Conservation (phyloP, 352 stramenopile species). For the Pythium rishiriense region DNA sequence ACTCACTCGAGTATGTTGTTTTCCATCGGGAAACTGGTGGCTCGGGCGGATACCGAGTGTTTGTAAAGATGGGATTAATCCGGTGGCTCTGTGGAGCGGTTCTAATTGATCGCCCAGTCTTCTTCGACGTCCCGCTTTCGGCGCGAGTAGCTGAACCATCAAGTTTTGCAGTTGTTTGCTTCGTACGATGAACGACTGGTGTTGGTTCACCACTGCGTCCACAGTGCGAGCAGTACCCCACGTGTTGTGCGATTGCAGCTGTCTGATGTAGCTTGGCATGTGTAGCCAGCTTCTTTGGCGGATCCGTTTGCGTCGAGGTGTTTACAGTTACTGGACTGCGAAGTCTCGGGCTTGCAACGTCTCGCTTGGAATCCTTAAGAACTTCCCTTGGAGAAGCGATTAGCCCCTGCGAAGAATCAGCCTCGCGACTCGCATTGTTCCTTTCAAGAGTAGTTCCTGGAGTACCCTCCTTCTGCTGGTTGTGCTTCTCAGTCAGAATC, state of each 20-base stretch:
- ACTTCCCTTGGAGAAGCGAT: no score
- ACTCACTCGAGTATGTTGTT: slow-evolving; percentile 43
- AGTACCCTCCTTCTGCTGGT: no score
- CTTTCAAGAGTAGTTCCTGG: no score
- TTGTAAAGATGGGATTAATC: slow-evolving; percentile 51
- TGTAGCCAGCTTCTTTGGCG: no score
- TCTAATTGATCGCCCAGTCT: background rate
- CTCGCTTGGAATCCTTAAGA: no score
- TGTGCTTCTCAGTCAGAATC: no score
- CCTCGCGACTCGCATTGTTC: no score
- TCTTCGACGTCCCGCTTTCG: background rate
- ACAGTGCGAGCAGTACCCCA: slow-evolving; percentile 17
- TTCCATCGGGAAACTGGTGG: slow-evolving; percentile 39
- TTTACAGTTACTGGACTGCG: no score
- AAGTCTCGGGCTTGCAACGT: no score
- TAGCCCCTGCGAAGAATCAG: no score
- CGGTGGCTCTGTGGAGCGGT: slow-evolving; percentile 2
- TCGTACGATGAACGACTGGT: slow-evolving; percentile 4
- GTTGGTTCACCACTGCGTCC: slow-evolving; percentile 5
- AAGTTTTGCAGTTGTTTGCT: background rate
- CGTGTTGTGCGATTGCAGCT: no score
- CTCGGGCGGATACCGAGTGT: slow-evolving; percentile 48
- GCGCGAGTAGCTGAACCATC: background rate
- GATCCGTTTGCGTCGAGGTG: slow-evolving; percentile 16
- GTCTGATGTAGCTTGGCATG: no score